Percentiles rank a stretch among this genome's conserved stretches.
Conservation (phyloP, 2,329 filamentous ascomycete genomes). For the Ophiostoma montium region DNA sequence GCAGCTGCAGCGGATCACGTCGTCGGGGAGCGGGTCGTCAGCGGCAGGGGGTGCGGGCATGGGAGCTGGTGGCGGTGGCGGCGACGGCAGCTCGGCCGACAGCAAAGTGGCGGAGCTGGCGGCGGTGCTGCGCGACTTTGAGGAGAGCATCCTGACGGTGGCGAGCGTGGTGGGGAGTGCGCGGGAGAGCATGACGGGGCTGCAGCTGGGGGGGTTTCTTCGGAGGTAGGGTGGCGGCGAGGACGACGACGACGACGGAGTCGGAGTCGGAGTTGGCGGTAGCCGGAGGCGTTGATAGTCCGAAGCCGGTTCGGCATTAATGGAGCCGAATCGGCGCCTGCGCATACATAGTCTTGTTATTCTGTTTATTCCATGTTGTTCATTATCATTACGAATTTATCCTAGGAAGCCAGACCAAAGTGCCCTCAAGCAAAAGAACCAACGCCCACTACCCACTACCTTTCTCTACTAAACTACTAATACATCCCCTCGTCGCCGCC, state of each 20-base stretch:
- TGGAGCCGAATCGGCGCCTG: too few species aligned
- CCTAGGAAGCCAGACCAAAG: too few species aligned
- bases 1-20: slow-evolving; percentile 38
- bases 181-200: slow-evolving; percentile 45
- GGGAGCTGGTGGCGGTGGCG: slow-evolving; percentile 16
- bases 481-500: slow-evolving; percentile 19
- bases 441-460: too few species aligned
- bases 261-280: too few species aligned
- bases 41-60: slow-evolving; percentile 6
- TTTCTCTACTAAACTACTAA: not conserved
- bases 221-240: slow-evolving; percentile 13
- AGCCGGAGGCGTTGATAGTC: too few species aligned
- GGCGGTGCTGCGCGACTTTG: slow-evolving; percentile 48
- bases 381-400: too few species aligned
- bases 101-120: slow-evolving; percentile 38
- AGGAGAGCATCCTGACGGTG: slow-evolving; percentile 49
- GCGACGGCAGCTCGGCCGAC: slow-evolving; percentile 23
- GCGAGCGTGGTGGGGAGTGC: slow-evolving; percentile 44
- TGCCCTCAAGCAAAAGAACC: too few species aligned
- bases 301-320: too few species aligned
- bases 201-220: slow-evolving; percentile 37
- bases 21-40: slow-evolving; percentile 10
- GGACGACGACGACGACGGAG: too few species aligned
- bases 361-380: too few species aligned
- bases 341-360: too few species aligned